Evolutionary conservation across 768 basidiomycete genomes (phyloP).

Genomic region (Mycena belliarum): DNA sequence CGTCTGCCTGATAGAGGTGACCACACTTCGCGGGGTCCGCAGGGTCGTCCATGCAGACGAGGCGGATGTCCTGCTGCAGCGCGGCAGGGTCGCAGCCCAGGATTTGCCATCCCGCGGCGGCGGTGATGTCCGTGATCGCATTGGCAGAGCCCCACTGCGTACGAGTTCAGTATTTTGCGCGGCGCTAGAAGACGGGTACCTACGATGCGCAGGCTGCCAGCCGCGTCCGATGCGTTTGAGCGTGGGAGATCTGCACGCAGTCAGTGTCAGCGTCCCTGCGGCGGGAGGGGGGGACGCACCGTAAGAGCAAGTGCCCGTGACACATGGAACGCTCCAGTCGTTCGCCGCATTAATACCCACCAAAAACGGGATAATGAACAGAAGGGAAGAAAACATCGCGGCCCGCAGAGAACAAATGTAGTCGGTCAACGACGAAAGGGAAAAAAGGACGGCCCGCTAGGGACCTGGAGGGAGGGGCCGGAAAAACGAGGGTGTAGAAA

Average conservation of each 20-base stretch:
- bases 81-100: slow-evolving; percentile 33
- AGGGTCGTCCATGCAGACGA: slow-evolving; percentile 16
- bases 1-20: slow-evolving; percentile 21
- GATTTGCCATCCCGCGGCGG: slow-evolving; percentile 43
- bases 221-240: neutral
- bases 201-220: slow-evolving; percentile 14
- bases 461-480: too few species aligned
- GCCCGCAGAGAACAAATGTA: too few species aligned
- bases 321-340: slow-evolving; percentile 15
- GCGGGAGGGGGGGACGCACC: neutral
- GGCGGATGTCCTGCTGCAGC: slow-evolving; percentile 16
- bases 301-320: slow-evolving; percentile 24
- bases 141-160: slow-evolving; percentile 25
- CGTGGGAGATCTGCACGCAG: neutral
- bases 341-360: slow-evolving; percentile 5
- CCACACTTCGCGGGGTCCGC: slow-evolving; percentile 17
- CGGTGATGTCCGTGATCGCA: slow-evolving; percentile 39
- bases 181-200: neutral
- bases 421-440: too few species aligned
- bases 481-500: too few species aligned
- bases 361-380: slow-evolving; percentile 2
- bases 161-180: neutral
- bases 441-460: too few species aligned
- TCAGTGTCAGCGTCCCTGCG: too few species aligned
- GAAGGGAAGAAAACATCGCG: slow-evolving; percentile 9